Evolutionary conservation across 1,139 yeast species (phyloP).

Genomic region (Debaryomyces psychrophilus): DNA sequence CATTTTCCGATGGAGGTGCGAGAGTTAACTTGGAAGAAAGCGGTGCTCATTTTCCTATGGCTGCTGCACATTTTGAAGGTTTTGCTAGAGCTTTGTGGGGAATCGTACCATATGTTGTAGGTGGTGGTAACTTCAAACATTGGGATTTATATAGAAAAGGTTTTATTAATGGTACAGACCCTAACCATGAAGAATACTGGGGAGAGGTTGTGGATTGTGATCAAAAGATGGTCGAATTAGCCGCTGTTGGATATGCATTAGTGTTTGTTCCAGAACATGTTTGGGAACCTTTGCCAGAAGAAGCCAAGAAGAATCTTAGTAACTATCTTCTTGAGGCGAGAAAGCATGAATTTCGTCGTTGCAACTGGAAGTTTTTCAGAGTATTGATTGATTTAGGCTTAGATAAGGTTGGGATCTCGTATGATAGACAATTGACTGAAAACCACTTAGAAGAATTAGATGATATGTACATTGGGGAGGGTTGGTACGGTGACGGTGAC

Average conservation of each 20-base stretch:
- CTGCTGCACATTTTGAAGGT: constrained; percentile 29
- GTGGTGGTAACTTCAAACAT: constrained; percentile 25
- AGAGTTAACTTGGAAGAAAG: constrained; percentile 14
- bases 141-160: constrained; percentile 20
- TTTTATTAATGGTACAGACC: constrained; percentile 28
- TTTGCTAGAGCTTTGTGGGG: constrained; percentile 32
- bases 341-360: constrained; percentile 18
- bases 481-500: constrained; percentile 34
- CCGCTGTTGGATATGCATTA: constrained; percentile 29
- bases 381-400: constrained; percentile 29
- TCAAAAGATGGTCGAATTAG: constrained; percentile 30
- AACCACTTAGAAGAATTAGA: constrained; percentile 24
- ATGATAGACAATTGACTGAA: constrained; percentile 16
- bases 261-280: constrained; percentile 23
- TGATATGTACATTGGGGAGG: constrained; percentile 24
- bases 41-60: constrained; percentile 23
- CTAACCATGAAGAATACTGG: constrained; percentile 29
- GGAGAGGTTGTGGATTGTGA: constrained; percentile 22
- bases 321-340: constrained; percentile 21
- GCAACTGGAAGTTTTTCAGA: constrained; percentile 32
- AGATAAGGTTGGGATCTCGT: constrained; percentile 21
- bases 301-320: constrained; percentile 20
- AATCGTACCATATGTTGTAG: constrained; percentile 26
- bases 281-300: constrained; percentile 27
- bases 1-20: constrained; percentile 14